Base-by-base conservation (phyloP, 306 rosid species). In the Pachyrhizus erosus region DNA sequence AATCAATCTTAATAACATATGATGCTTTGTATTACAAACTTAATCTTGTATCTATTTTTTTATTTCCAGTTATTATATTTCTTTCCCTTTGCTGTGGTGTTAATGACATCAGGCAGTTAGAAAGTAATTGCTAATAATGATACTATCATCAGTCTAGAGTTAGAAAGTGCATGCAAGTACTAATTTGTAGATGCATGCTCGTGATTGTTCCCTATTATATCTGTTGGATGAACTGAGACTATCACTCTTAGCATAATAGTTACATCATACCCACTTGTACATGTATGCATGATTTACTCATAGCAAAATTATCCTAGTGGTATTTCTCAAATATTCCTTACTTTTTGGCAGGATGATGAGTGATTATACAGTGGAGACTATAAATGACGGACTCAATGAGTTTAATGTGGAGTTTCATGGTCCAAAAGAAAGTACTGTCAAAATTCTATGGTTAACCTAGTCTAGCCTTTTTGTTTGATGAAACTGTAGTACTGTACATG, bases 371-470 rank as follows among this genome's bases (percentile, higher is more conserved):
- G 98, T 96, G 94, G 99, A 96, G 94, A 96, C 88, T 26, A 91
- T 94, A 84, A 94, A 94, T 77, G 99, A 96, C 69, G 99, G 99
- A 48, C 98, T 96, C 66, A 92, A 57, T 70, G 99, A 93, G 77
- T 93, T 96, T 88, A 92, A 92, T 81, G 99, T 96, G 89, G 99
- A 89, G 83, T 96, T 96, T 86, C 91, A 92, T 85, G 99, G 99
- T 79, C 99, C 99, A 54, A 93, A 93, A 96, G 98, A 94, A 87
- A 96, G 99, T 96, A 96, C 37, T 68, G 85, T 75, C 27, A 15
- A 75, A 51, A 58, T 70, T 72, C 84, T 74, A 20, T 42, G 72
- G 76, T 81, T 73, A 46, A 81, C 82, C 12, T 73, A 15, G 33
- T 70, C 39, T n/a, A n/a, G n/a, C n/a, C n/a, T n/a, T 39, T 69